Percentiles rank a stretch among this genome's conserved stretches.
Conservation (phyloP, 768 basidiomycete genomes). For the Inosperma sp. region DNA sequence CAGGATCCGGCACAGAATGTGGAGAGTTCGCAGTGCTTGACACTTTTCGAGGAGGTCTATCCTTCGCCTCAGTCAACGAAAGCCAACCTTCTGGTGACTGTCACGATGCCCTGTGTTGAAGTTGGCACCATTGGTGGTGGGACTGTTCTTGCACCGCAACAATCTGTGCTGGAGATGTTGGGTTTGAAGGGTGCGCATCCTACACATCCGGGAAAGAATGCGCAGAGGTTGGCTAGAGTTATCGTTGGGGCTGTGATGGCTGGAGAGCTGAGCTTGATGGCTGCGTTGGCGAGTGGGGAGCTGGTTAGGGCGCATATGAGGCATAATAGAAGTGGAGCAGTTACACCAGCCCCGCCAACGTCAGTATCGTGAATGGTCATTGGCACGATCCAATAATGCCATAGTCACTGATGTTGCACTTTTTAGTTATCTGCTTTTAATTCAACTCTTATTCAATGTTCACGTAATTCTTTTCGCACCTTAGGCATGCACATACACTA, state of each 20-base stretch:
- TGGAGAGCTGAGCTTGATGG: constrained; percentile 88
- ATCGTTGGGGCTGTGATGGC: constrained; percentile 96
- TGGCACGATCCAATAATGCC: too few relatives aligned
- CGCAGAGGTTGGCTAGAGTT: constrained; percentile 83
- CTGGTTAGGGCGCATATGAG: constrained; percentile 90
- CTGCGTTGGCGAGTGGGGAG: constrained; percentile 91
- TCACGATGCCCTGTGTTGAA: constrained; percentile 99
- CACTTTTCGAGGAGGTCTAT: constrained; percentile 84
- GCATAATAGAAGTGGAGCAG: constrained; percentile 82
- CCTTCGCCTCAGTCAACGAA: constrained; percentile 64
- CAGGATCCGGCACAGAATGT: constrained; percentile 99
- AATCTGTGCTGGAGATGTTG: constrained; percentile 88
- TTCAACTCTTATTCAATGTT: too few relatives aligned
- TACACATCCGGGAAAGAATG: constrained; percentile 82
- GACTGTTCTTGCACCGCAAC: constrained; percentile 87
- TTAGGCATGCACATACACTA: too few relatives aligned
- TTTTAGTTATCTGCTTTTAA: too few relatives aligned
- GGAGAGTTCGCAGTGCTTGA: constrained; percentile 97
- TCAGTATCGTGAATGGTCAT: too few relatives aligned
- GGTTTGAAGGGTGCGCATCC: constrained; percentile 88
- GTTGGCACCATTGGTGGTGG: constrained; percentile 98
- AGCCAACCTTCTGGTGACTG: constrained; percentile 85
- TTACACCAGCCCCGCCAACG: constrained; percentile 73
- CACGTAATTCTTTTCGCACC: too few relatives aligned
- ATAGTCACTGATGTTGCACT: too few relatives aligned